Base-by-base conservation (phyloP, 1,284 basidiomycete genomes). In the Pholiota adiposa region DNA sequence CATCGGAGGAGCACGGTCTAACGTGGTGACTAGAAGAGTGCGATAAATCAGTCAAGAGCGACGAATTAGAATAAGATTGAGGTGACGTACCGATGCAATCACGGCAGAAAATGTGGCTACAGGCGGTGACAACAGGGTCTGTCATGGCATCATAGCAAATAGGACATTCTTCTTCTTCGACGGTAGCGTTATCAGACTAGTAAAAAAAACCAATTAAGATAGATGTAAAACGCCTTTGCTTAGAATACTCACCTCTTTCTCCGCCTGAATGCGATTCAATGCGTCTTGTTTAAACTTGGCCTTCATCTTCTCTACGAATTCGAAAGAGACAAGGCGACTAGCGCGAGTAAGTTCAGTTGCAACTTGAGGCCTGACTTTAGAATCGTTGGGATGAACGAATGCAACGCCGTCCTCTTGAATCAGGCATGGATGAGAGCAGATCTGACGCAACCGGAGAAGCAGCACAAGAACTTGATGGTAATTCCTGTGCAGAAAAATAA, bases 401-500 rank as follows among this genome's bases (percentile, higher is more conserved):
- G 78, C 76, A 0, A 70, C 74, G 1, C 70, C 78, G 33, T 76
- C 73, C 62, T 84, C 83, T 67, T 81, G 78, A 31, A 85, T 82
- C 4, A 86, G 72, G 4, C 74, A 75, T 1, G 85, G 82, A 65
- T 87, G 85, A 8, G 77, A 77, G 67, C 84, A 87, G 36, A 85
- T 71, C 66, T 86, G 84, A 7, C 85, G 80, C 1, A 87, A 73
- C 18, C 85, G 83, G 2, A 86, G 72, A 0, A 87, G 70, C 48
- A 87, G 67, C 0, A 83, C 80, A 23, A 87, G 75, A 27, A 86
- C 82, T 69, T 83, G 79, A 49, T 75, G 74, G 65, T 85, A 85
- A 65, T 86, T 85, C 70, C 82, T 82, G 46, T 8, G 58, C 50
- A n/a, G 11, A 5, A 31, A 31, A 31, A 18, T 4, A 51, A 33